Evolutionary conservation across 2,329 filamentous ascomycete genomes (phyloP), one percentile per base, ranked within the genome.

Genomic region (Penicillium oxalicum): DNA sequence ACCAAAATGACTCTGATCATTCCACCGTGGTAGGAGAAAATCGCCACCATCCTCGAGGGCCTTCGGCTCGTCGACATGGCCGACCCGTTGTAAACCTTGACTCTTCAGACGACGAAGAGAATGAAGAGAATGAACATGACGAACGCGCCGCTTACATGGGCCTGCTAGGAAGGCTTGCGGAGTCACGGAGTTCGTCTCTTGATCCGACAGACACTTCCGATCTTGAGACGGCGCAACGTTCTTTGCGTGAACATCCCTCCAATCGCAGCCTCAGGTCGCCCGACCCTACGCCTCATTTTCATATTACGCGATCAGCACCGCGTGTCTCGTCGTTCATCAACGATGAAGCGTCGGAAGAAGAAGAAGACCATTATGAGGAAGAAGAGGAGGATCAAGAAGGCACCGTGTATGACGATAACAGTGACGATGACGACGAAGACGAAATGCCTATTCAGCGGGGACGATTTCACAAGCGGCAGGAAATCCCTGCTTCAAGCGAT

Each of bases 21-120:
- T 66, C 62, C 26, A 69, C 66, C 4, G 59, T 69, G 25, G 61
- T 68, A 18, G 66, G 58, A 29, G 54, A 49, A 42, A 38, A 49
- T 4, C 40, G 9, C 11, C 42, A n/a, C 28, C 8, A 4, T 13
- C 35, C 4, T 13, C 42, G 42, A 12, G 25, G 11, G 13, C 36
- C 42, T 18, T 32, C 42, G 9, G 35, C 24, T 9, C 42, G 33
- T 5, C 26, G 42, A 37, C 42, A 44, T 12, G 42, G 42, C 7
- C 42, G 42, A 36, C 42, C 42, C 7, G 42, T 44, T 12, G 50
- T 49, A 4, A 55, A 45, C 13, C 3, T 39, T 13, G 44, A 46
- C n/a, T 33, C 27, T 25, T 46, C 49, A 13, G 35, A 44, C 24
- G 42, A 39, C n/a, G 11, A 37, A 7, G 40, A 45, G 24, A 45